Conservation (phyloP, 2,329 filamentous ascomycete species). For the Colletotrichum sp. region DNA sequence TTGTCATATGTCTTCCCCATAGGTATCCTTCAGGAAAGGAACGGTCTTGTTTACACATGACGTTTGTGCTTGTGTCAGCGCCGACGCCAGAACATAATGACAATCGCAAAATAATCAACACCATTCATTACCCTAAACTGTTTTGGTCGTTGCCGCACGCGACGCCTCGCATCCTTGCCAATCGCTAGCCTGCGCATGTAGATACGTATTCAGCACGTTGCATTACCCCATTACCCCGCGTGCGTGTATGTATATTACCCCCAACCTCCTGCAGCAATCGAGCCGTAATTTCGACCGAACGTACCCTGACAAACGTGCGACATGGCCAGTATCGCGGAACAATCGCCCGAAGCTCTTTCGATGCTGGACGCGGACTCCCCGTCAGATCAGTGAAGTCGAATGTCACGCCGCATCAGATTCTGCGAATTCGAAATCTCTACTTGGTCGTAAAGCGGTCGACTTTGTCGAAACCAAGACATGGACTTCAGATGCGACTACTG, state of each 20-base stretch:
- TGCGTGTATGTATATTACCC: neutral
- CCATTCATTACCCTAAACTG: neutral
- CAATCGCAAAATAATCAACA: neutral
- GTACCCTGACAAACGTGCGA: neutral
- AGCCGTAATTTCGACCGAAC: neutral
- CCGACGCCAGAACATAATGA: neutral
- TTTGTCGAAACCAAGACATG: neutral
- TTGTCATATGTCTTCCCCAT: neutral
- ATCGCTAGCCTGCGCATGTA: neutral
- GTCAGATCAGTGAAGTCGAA: neutral
- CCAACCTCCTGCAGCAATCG: neutral
- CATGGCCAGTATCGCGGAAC: neutral
- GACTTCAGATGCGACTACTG: constrained; percentile 4
- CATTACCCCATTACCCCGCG: neutral
- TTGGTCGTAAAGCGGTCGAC: neutral
- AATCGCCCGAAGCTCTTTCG: neutral
- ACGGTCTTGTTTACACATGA: neutral
- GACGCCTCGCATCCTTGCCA: neutral
- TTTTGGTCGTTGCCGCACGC: neutral
- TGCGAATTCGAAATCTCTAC: neutral
- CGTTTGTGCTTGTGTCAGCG: neutral
- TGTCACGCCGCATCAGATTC: neutral
- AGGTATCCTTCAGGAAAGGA: neutral
- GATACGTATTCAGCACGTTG: neutral
- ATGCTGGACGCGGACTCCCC: neutral